Evolutionary conservation across 768 basidiomycete genomes (phyloP).

Genomic region (Saitozyma sp.): DNA sequence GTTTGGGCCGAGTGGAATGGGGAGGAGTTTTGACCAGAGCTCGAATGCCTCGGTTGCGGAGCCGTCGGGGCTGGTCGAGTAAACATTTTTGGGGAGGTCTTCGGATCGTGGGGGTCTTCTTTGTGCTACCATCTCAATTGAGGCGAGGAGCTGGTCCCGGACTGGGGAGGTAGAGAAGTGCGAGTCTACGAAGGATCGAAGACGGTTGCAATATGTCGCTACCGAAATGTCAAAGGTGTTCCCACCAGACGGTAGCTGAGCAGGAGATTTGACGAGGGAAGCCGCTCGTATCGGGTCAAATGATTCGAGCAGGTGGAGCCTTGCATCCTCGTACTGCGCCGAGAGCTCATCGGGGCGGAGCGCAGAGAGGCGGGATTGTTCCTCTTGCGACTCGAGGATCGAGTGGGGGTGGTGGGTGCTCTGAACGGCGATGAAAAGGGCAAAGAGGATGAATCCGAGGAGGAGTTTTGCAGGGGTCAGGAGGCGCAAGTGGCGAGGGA

Average conservation of each 20-base stretch:
- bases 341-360: neutral
- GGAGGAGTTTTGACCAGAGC: slow-evolving; percentile 18
- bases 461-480: neutral
- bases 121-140: slow-evolving; percentile 1
- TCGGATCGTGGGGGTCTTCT: neutral
- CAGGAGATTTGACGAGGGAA: slow-evolving; percentile 1
- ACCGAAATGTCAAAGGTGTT: slow-evolving; percentile 3
- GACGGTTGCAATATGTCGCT: neutral
- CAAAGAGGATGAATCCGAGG: neutral
- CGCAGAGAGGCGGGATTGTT: neutral
- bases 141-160: neutral
- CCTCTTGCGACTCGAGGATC: neutral
- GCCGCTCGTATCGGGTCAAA: neutral
- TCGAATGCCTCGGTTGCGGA: slow-evolving; percentile 8
- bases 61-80: slow-evolving; percentile 14
- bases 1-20: slow-evolving; percentile 10
- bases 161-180: neutral
- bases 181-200: slow-evolving; percentile 5
- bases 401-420: neutral
- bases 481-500: neutral
- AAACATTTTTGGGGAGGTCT: slow-evolving; percentile 15
- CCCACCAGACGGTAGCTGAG: slow-evolving; percentile 2
- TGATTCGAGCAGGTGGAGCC: neutral
- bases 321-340: neutral
- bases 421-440: neutral